Conservation (phyloP, 2,329 filamentous ascomycete species). For the Calonectria pseudoreteaudii region DNA sequence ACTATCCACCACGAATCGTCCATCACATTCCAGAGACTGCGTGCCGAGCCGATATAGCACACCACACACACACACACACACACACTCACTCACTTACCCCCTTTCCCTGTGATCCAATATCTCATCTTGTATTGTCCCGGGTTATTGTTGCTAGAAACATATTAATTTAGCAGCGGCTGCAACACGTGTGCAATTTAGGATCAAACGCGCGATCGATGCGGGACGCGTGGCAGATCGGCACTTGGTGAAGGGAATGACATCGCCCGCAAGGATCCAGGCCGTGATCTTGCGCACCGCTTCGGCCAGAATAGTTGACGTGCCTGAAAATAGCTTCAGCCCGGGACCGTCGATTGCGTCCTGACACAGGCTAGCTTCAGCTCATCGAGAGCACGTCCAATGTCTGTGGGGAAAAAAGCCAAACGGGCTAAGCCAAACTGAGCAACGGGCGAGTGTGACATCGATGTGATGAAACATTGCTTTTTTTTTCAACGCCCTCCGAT, state of each 20-base stretch:
- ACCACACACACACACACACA: neutral
- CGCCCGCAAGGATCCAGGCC: neutral
- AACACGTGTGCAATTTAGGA: neutral
- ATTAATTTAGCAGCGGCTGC: neutral
- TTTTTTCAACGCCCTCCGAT: neutral
- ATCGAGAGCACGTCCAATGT: neutral
- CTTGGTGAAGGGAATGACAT: neutral
- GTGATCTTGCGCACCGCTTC: neutral
- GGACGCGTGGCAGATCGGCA: neutral
- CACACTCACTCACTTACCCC: neutral
- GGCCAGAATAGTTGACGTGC: neutral
- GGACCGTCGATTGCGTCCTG: neutral
- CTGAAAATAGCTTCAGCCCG: neutral
- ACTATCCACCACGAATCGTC: neutral
- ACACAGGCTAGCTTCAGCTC: conserved; percentile 4
- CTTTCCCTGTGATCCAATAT: neutral
- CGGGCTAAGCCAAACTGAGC: neutral
- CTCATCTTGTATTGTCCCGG: neutral
- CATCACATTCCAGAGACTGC: neutral
- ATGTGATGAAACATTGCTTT: neutral
- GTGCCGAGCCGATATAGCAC: neutral
- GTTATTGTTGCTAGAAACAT: neutral
- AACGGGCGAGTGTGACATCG: neutral
- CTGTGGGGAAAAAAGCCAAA: neutral
- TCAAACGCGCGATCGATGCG: neutral